A percentile compares a stretch with the other conserved stretches of the same genome.
phyloP scores from a whole-genome alignment of 2,329 filamentous ascomycete genomes.

The Lachnellula suecica region DNA sequence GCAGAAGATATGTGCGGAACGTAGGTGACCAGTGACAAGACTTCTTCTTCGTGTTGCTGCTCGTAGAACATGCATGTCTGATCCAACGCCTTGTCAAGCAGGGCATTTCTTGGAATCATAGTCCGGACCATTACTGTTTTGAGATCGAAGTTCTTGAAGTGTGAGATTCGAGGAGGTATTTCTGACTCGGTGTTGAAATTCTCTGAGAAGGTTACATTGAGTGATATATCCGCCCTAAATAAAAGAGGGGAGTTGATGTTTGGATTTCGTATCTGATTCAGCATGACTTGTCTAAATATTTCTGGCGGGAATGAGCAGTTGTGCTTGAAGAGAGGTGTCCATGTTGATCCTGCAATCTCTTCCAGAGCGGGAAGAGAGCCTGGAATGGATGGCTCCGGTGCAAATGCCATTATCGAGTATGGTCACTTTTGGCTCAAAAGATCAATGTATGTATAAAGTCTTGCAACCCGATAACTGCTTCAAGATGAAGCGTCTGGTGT shows the following conservation, averaged over 20 bases:
- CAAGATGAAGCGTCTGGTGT: not conserved
- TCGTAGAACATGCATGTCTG: constrained; percentile 80
- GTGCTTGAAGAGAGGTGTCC: constrained; percentile 56
- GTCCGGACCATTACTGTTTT: constrained; percentile 70
- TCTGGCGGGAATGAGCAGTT: constrained; percentile 61
- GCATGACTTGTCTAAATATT: constrained; percentile 66
- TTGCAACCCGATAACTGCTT: not conserved
- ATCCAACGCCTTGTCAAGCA: constrained; percentile 70
- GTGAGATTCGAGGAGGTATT: constrained; percentile 38
- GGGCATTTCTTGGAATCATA: constrained; percentile 78
- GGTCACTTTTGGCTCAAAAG: not conserved
- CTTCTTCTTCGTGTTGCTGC: constrained; percentile 25
- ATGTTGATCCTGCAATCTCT: constrained; percentile 38
- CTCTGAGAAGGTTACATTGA: constrained; percentile 43
- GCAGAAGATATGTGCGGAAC: constrained; percentile 66
- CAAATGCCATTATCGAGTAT: not conserved
- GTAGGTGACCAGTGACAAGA: constrained; percentile 67
- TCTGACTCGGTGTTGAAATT: constrained; percentile 30
- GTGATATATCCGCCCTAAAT: constrained; percentile 74
- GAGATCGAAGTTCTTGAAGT: constrained; percentile 47
- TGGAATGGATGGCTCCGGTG: not conserved
- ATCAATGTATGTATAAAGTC: not conserved
- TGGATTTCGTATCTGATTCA: constrained; percentile 74
- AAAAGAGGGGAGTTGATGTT: constrained; percentile 78
- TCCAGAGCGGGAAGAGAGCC: constrained; percentile 36